Conservation (phyloP, 2,329 filamentous ascomycete species). For the Pseudocercospora macadamiae region DNA sequence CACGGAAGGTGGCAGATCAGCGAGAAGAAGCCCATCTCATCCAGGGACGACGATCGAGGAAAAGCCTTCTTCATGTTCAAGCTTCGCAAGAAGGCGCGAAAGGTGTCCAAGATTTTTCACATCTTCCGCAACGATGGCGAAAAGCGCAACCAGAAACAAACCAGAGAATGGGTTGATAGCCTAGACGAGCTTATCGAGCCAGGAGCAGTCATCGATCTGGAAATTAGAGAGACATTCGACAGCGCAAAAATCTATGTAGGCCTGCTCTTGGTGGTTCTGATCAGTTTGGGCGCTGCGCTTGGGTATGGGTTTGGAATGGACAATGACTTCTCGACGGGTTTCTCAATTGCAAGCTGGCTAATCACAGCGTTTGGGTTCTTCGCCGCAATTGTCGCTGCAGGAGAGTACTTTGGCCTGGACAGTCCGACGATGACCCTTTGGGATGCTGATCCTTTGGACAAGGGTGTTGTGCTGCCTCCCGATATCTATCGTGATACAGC, state of each 20-base stretch:
- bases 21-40: constrained; percentile 13
- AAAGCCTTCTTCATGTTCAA: constrained; percentile 23
- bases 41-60: constrained; percentile 14
- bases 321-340: constrained; percentile 25
- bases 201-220: constrained; percentile 25
- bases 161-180: constrained; percentile 13
- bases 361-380: constrained; percentile 27
- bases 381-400: constrained; percentile 24
- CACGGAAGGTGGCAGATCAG: constrained; percentile 15
- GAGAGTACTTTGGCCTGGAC: constrained; percentile 24
- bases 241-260: constrained; percentile 23
- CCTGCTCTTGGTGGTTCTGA: constrained; percentile 18
- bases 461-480: not conserved
- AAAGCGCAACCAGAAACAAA: not conserved
- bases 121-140: not conserved
- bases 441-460: constrained; percentile 8
- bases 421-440: constrained; percentile 20
- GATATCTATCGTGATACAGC: not conserved
- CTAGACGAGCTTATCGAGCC: constrained; percentile 20
- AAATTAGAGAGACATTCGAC: constrained; percentile 27
- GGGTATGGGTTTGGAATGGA: constrained; percentile 25
- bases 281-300: constrained; percentile 21
- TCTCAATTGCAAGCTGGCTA: constrained; percentile 25
- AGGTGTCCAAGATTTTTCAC: constrained; percentile 13
- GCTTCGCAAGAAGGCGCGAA: constrained; percentile 11